Conservation (phyloP, 1,284 basidiomycete species). For the Athelia psychrophila region DNA sequence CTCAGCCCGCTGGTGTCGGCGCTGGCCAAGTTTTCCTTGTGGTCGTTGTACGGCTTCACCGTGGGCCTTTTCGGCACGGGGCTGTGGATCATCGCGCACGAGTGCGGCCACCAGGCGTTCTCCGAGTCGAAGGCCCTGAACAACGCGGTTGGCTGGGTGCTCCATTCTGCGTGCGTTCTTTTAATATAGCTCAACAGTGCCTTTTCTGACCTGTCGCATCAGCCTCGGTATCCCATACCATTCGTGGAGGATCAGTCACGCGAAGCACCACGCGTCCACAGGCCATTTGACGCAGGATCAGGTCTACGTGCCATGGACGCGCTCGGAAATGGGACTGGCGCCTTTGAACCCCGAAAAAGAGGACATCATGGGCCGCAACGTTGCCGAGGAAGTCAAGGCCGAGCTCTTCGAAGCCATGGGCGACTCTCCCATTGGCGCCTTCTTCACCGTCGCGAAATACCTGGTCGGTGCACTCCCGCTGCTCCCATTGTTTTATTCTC, state of each 20-base stretch:
- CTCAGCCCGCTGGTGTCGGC: slow-evolving; percentile 48
- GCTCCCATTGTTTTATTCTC: background rate
- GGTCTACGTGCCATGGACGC: slow-evolving; percentile 80
- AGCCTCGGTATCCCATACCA: slow-evolving; percentile 83
- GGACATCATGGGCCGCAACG: slow-evolving; percentile 24
- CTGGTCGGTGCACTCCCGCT: slow-evolving; percentile 37
- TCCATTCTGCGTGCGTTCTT: slow-evolving; percentile 64
- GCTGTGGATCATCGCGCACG: slow-evolving; percentile 74
- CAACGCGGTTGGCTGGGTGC: slow-evolving; percentile 77
- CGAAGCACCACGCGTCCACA: slow-evolving; percentile 83
- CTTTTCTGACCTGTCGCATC: background rate
- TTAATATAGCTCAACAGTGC: slow-evolving; percentile 15
- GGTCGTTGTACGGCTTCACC: slow-evolving; percentile 64
- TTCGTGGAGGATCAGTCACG: slow-evolving; percentile 85
- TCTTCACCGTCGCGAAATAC: slow-evolving; percentile 53
- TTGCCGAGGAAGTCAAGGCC: slow-evolving; percentile 53
- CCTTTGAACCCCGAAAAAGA: slow-evolving; percentile 72
- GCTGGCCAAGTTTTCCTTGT: slow-evolving; percentile 51
- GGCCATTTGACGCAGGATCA: slow-evolving; percentile 81
- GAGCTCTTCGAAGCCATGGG: slow-evolving; percentile 74
- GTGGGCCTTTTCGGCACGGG: slow-evolving; percentile 74
- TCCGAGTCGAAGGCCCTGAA: slow-evolving; percentile 78
- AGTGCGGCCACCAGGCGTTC: slow-evolving; percentile 82
- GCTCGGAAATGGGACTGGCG: slow-evolving; percentile 57
- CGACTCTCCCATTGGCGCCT: slow-evolving; percentile 72